Evolutionary conservation across 2,329 filamentous ascomycete species (phyloP).

Genomic region (Verticillium longisporum): DNA sequence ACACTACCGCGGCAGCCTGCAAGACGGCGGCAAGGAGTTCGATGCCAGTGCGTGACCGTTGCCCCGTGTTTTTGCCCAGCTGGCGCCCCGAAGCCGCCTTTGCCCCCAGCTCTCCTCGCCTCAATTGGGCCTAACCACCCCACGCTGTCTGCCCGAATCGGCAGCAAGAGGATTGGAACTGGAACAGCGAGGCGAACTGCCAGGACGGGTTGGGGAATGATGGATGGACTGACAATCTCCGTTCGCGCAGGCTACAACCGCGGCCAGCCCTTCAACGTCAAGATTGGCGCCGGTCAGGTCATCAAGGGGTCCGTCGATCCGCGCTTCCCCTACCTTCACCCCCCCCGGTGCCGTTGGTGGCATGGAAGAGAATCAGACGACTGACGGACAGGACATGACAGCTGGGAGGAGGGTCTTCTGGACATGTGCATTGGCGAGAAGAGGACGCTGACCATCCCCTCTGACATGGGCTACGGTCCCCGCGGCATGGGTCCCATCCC

Average conservation of each 20-base stretch:
- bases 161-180: neutral
- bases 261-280: slow-evolving; percentile 69
- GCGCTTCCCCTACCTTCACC: neutral
- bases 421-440: slow-evolving; percentile 97
- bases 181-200: neutral
- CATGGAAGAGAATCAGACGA: neutral
- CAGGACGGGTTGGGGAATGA: neutral
- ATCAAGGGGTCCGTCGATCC: slow-evolving; percentile 68
- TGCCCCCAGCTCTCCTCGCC: neutral
- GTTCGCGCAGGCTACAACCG: slow-evolving; percentile 60
- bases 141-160: neutral
- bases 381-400: slow-evolving; percentile 24
- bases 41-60: slow-evolving; percentile 54
- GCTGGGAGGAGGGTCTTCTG: slow-evolving; percentile 84
- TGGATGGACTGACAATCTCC: neutral
- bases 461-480: slow-evolving; percentile 75
- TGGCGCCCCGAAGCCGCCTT: too few relatives aligned
- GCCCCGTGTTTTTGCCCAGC: slow-evolving; percentile 16
- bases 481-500: slow-evolving; percentile 76
- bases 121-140: neutral
- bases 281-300: slow-evolving; percentile 71
- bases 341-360: neutral
- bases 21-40: slow-evolving; percentile 68
- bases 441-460: slow-evolving; percentile 83
- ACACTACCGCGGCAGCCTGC: slow-evolving; percentile 82